Base-by-base conservation (phyloP, 202 grass and related monocot species). In the Hordeum pubiflorum region DNA sequence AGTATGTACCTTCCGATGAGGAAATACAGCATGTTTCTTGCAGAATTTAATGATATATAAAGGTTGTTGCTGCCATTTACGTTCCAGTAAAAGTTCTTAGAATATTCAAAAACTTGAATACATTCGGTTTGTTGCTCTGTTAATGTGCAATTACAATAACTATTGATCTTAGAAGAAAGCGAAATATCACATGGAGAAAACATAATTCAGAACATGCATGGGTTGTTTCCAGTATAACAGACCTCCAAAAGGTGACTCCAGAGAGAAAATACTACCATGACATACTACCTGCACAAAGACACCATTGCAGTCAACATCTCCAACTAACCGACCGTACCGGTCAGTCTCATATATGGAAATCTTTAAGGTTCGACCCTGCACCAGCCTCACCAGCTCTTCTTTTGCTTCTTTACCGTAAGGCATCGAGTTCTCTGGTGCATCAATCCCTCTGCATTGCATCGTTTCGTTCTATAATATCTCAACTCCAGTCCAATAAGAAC, bases 351-450 rank as follows among this genome's bases (percentile, higher is more conserved):
- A 91, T 48, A 90, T 22, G 33, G 41, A 81, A 67, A 93, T 63
- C 70, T 91, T 93, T 46, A 93, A 79, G n/a, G 50, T 40, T 62
- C 84, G 93, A 48, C 86, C 92, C 27, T 91, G 88, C 17, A 98
- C 74, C 2, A 98, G 78, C 31, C 66, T 94, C 79, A 91, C 65
- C 61, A 94, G 38, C 70, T 87, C 90, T 79, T 91, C 88, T 86
- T 89, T 94, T 1, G 95, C 95, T 24, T 91, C 92, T 81, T 85
- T 94, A 38, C 95, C 92, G 48, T 88, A 98, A 60, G 86, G 92
- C 92, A 98, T 94, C 13, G 80, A 85, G 72, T 60, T 93, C 82
- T 97, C 95, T 7, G 92, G 95, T 78, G 94, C 85, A 77, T 97
- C 94, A 46, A 97, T 78, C 18, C 94, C 94, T 69, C 94, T 97